Evolutionary conservation across 371 early-diverging fungal genomes (phyloP), one percentile per base, ranked within the genome.

Genomic region (Encephalitozoon romaleae): DNA sequence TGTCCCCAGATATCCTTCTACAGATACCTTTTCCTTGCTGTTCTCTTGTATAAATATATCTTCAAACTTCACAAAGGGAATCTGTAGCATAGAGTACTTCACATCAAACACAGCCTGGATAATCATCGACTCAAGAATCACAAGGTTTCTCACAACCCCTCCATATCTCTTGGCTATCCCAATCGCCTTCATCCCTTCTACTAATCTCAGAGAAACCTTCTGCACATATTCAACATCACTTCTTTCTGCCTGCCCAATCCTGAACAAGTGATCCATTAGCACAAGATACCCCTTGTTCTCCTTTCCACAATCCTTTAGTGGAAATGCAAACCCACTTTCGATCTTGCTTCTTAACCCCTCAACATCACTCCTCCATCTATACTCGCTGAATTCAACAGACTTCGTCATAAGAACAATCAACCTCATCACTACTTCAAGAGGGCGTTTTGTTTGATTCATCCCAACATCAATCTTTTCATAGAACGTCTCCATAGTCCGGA

Each of bases 71-170:
- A 66, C 54, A 49, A 68, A 51, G 26, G 83, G 82, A 49, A 59
- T 74, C 75, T 85, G 84, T 45, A 85, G 53, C 42, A 70, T 1
- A 6, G 11, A 76, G 72, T 81, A 82, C 51, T 77, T 77, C 23
- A 79, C 72, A 59, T 77, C 76, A 69, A 78, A 78, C 23, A 85
- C 67, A 0, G 73, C 67, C 43, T 83, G 85, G n/a, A 69, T 55
- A 39, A 85, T 47, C 76, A 79, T 78, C 54, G 55, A 66, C 66
- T 83, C 79, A 25, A 83, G 54, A 51, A 65, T 74, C 54, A 78
- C 67, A 26, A 73, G 30, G 32, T 39, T 73, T 23, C 65, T 70
- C 34, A 71, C 43, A 26, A 69, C 26, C 15, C 51, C 42, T 1
- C 25, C 38, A 6, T 52, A 52, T 30, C 69, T 53, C 65, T 72